Base-by-base conservation (phyloP, 345 rosid genomes). In the Hevea brasiliensis region DNA sequence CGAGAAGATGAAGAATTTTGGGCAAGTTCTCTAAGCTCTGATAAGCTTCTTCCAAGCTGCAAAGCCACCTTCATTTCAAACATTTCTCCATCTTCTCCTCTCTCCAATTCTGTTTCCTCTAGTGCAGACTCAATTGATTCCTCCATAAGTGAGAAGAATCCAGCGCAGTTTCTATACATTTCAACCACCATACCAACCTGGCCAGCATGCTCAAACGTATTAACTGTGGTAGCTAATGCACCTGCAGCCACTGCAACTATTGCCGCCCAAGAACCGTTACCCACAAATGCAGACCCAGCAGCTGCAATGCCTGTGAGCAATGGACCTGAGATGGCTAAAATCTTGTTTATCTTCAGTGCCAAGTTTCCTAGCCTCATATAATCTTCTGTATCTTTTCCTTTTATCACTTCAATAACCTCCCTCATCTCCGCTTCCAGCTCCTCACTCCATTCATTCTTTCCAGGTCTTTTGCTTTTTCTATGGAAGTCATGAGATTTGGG, bases 131-230 rank as follows among this genome's bases (percentile, higher is more conserved):
- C 80, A 15, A 84, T 81, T 0, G 79, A 71, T 54, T 81, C 85
- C 57, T 74, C 85, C 69, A 84, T n/a, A 8, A 75, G 76, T 4
- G 21, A 20, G 40, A 86, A 81, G 79, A 75, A 81, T 7, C 87
- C 90, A 1, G 80, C 81, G 65, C 75, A 70, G 77, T 79, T 79
- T 47, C 87, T 79, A 68, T 86, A 86, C 86, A 86, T 84, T 67
- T 86, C 90, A 13, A 86, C 44, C 56, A 84, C 87, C 87, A 84
- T 86, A 5, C 90, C 90, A 2, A 86, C 81, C 69, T 86, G 90
- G 1, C 70, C 81, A 0, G 84, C 87, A 18, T 87, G 86, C 60
- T 87, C 88, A 0, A 84, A 66, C 1, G 77, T 58, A 51, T 81
- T 84, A 0, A 84, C 82, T 0, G 65, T 54, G 11, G 58, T 45